Evolutionary conservation across 257 asterid genomes (phyloP).

Genomic region (Solanum tarapatanum): DNA sequence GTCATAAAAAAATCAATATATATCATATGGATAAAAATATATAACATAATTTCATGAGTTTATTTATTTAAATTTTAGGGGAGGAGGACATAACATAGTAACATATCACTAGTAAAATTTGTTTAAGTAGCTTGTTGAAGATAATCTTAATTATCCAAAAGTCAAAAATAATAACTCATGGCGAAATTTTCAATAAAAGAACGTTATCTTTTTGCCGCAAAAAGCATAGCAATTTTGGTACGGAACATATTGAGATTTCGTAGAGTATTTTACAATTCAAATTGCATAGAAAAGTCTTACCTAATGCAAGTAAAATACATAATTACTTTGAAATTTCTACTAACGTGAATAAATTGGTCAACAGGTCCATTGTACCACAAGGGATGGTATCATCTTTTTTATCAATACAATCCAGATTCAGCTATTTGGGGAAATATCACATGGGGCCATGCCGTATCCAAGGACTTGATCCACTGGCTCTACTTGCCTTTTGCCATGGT

Average conservation of each 20-base stretch:
- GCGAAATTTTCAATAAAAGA: neutral
- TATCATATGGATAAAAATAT: no score
- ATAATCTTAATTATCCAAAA: neutral
- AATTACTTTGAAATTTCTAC: neutral
- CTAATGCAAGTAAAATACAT: neutral
- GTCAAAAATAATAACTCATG: neutral
- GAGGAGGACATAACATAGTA: neutral
- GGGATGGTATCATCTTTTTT: conserved; percentile 86
- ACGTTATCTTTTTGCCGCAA: neutral
- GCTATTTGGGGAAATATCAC: conserved; percentile 76
- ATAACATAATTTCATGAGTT: neutral
- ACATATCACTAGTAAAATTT: neutral
- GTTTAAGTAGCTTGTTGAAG: neutral
- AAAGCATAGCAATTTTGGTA: neutral
- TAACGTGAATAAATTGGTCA: neutral
- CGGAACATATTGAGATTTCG: neutral
- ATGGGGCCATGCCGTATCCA: conserved; percentile 87
- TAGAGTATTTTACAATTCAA: neutral
- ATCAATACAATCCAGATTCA: conserved; percentile 76
- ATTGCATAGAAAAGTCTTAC: neutral
- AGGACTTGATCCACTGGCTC: conserved; percentile 68
- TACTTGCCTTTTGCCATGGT: conserved; percentile 61
- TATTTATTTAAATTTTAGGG: neutral
- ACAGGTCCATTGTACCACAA: conserved; percentile 68
- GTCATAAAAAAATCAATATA: neutral